Conservation (phyloP, 2,329 filamentous ascomycete genomes). For the Diplocarpon rosae region DNA sequence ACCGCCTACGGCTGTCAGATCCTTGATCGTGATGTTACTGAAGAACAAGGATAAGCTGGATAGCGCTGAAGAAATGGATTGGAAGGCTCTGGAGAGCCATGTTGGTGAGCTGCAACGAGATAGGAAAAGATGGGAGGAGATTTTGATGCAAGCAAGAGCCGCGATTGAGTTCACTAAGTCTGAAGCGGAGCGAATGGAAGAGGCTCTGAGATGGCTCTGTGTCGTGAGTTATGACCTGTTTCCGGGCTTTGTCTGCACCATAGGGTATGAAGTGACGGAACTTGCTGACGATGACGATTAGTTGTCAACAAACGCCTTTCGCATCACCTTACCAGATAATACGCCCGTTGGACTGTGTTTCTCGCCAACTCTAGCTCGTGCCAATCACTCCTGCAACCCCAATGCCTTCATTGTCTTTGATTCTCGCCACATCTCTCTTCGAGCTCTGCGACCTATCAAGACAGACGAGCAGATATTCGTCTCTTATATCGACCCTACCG, state of each 20-base stretch:
- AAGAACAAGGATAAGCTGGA: constrained; percentile 19
- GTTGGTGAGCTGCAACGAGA: constrained; percentile 30
- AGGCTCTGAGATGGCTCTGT: constrained; percentile 39
- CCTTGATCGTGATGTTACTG: constrained; percentile 40
- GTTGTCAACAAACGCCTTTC: constrained; percentile 53
- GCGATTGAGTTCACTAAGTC: constrained; percentile 37
- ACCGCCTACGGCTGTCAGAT: constrained; percentile 43
- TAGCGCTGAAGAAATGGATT: constrained; percentile 26
- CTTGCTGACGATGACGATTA: constrained; percentile 22
- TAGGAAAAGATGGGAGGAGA: constrained; percentile 30
- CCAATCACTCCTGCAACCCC: constrained; percentile 51
- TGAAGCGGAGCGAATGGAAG: constrained; percentile 28
- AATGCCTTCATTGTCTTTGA: constrained; percentile 48
- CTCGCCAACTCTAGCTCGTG: constrained; percentile 38
- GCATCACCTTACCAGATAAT: constrained; percentile 41
- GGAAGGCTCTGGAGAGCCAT: constrained; percentile 36
- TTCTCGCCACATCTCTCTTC: constrained; percentile 39
- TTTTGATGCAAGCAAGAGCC: constrained; percentile 38
- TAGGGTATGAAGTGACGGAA: background rate
- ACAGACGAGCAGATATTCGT: constrained; percentile 47
- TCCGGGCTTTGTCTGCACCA: background rate
- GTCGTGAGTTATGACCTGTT: constrained; percentile 33
- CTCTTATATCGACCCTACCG: constrained; percentile 44
- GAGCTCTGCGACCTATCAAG: constrained; percentile 38
- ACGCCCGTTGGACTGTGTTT: constrained; percentile 44